Conservation (phyloP, 805 yeast genomes). For the Lachancea nothofagi region DNA sequence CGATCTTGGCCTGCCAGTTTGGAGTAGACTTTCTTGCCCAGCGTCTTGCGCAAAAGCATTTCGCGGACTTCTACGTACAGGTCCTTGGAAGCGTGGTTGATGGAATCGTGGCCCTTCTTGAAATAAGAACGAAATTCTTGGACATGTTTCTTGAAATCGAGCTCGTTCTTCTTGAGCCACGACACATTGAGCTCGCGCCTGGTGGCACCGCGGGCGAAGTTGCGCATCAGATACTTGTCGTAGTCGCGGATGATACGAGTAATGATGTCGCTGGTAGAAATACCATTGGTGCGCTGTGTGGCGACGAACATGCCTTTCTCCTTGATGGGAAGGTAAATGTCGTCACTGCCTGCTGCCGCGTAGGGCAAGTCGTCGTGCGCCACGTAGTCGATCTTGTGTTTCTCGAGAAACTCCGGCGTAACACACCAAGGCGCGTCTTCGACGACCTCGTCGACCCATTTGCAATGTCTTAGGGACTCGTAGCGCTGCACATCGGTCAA, state of each 20-base stretch:
- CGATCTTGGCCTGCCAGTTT: conserved; percentile 37
- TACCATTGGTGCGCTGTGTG: conserved; percentile 95
- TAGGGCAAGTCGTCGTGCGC: conserved; percentile 98
- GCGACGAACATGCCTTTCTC: conserved; percentile 85
- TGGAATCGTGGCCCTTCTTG: conserved; percentile 63
- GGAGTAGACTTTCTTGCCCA: conserved; percentile 31
- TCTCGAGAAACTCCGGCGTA: conserved; percentile 67
- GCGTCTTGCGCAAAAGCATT: conserved; percentile 39
- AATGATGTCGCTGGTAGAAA: conserved; percentile 92
- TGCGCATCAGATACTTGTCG: conserved; percentile 93
- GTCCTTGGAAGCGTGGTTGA: conserved; percentile 73
- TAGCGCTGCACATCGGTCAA: conserved; percentile 80
- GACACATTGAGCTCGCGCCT: conserved; percentile 93
- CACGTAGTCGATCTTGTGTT: conserved; percentile 87
- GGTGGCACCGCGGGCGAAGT: conserved; percentile 96
- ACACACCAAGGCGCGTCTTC: conserved; percentile 96
- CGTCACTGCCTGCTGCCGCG: conserved; percentile 82
- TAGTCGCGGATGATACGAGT: conserved; percentile 93
- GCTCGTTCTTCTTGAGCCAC: conserved; percentile 95
- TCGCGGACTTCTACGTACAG: conserved; percentile 81
- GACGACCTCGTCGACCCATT: conserved; percentile 96
- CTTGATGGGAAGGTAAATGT: conserved; percentile 89
- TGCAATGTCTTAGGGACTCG: conserved; percentile 88
- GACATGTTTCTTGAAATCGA: conserved; percentile 88
- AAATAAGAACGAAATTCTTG: conserved; percentile 81